These are phyloP conservation scores for Plasmodium falciparum DNA, from an alignment of 169 alveolate genomes.

Conservation along the genomic window DNA sequence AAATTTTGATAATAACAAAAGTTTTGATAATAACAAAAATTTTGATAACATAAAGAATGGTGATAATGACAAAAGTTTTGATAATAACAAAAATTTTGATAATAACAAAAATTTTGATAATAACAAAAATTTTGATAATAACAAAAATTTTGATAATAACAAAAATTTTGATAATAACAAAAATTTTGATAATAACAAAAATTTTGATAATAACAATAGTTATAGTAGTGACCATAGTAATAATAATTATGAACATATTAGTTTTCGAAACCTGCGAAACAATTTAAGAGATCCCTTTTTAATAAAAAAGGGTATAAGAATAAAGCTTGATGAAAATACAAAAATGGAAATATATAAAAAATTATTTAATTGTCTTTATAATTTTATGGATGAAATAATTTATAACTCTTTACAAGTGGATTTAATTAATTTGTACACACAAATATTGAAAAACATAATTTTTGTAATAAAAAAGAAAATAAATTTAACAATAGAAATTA, in stretches of 20 bases:
- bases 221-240: background rate
- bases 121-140: background rate
- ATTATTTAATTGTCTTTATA: constrained; percentile 36
- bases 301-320: constrained; percentile 27
- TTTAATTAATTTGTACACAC: constrained; percentile 34
- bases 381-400: constrained; percentile 53
- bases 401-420: constrained; percentile 43
- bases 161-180: background rate
- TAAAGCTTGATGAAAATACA: constrained; percentile 2
- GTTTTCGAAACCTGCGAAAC: constrained; percentile 18
- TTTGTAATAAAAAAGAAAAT: constrained; percentile 33
- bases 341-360: constrained; percentile 48
- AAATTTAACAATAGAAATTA: constrained; percentile 22
- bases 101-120: background rate
- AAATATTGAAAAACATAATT: constrained; percentile 44
- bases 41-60: background rate
- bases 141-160: background rate
- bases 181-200: background rate
- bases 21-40: background rate
- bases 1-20: background rate
- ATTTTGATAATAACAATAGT: background rate
- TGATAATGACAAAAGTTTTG: background rate
- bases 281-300: constrained; percentile 26
- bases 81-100: background rate
- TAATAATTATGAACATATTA: constrained; percentile 20